A percentile compares a stretch with the other conserved stretches of the same genome.
phyloP scores from a whole-genome alignment of 2,329 filamentous ascomycete species.

The Shiraia sp. region DNA sequence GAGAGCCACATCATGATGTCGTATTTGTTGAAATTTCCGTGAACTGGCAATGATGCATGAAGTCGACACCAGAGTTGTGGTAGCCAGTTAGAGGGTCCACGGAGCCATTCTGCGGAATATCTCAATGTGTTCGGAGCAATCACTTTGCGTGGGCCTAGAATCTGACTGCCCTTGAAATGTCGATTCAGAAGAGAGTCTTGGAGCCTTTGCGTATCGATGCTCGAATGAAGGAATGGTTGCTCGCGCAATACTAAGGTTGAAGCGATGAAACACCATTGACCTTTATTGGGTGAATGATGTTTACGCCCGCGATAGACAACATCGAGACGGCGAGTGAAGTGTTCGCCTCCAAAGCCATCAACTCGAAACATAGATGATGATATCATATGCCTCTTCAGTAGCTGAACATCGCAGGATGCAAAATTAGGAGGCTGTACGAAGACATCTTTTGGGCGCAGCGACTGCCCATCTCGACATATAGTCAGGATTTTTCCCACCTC shows the following conservation, averaged over 20 bases:
- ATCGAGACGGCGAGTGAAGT: slow-evolving; percentile 21
- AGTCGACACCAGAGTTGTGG: background rate
- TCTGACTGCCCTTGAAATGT: background rate
- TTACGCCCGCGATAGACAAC: slow-evolving; percentile 12
- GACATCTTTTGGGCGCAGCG: background rate
- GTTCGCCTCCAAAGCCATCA: slow-evolving; percentile 34
- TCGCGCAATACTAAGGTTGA: slow-evolving; percentile 18
- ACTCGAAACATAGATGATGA: slow-evolving; percentile 31
- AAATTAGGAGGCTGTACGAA: slow-evolving; percentile 1
- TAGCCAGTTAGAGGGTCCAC: background rate
- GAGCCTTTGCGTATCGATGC: background rate
- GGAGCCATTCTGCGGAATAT: background rate
- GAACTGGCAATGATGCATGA: background rate
- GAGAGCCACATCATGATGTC: slow-evolving; percentile 26
- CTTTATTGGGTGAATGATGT: slow-evolving; percentile 1
- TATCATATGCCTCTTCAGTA: slow-evolving; percentile 25
- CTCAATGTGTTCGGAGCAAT: too few species aligned
- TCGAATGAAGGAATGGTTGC: slow-evolving; percentile 7
- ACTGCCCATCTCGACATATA: too few species aligned
- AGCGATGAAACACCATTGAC: slow-evolving; percentile 11
- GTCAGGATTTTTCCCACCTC: slow-evolving; percentile 29
- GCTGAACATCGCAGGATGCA: slow-evolving; percentile 10
- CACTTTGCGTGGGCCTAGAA: background rate
- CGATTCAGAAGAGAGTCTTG: background rate
- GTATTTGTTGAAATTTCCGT: slow-evolving; percentile 12